phyloP scores from a whole-genome alignment of 164 flowering plant genomes.

The Cinnamomum chago region DNA sequence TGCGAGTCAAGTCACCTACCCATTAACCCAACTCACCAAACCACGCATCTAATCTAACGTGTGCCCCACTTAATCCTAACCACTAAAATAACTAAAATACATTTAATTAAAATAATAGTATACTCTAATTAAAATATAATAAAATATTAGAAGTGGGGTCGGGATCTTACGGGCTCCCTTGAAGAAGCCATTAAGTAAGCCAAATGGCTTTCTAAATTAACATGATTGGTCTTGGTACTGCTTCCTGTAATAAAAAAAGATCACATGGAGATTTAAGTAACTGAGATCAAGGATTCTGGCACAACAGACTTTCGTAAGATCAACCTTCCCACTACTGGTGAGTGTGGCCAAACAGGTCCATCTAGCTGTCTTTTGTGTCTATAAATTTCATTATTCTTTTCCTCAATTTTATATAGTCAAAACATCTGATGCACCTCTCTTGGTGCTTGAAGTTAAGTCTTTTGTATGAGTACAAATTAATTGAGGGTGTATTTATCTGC shows the following conservation, averaged over 20 bases:
- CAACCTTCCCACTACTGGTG: slow-evolving; percentile 48
- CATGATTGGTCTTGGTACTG: slow-evolving; percentile 41
- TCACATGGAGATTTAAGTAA: slow-evolving; percentile 45
- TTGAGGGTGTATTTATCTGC: too few relatives aligned
- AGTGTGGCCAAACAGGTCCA: slow-evolving; percentile 16
- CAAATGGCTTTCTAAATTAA: slow-evolving; percentile 35
- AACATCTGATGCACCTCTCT: background rate
- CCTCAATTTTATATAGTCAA: background rate
- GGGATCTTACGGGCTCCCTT: too few relatives aligned
- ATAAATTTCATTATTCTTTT: background rate
- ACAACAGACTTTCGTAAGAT: slow-evolving; percentile 45
- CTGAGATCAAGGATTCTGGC: slow-evolving; percentile 37
- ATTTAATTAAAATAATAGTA: too few relatives aligned
- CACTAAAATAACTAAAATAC: too few relatives aligned
- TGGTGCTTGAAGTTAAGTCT: background rate
- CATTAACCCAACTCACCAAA: too few relatives aligned
- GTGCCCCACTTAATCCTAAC: too few relatives aligned
- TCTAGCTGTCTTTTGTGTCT: background rate
- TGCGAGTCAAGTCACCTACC: too few relatives aligned
- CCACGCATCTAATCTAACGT: too few relatives aligned
- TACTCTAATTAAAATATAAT: too few relatives aligned
- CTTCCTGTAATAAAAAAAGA: slow-evolving; percentile 20
- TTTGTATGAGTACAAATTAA: background rate
- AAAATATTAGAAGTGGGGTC: too few relatives aligned
- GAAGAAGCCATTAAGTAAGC: slow-evolving; percentile 27